phyloP scores from a whole-genome alignment of 192 early-diverging fungal species.

The Backusella mclennaniae region DNA sequence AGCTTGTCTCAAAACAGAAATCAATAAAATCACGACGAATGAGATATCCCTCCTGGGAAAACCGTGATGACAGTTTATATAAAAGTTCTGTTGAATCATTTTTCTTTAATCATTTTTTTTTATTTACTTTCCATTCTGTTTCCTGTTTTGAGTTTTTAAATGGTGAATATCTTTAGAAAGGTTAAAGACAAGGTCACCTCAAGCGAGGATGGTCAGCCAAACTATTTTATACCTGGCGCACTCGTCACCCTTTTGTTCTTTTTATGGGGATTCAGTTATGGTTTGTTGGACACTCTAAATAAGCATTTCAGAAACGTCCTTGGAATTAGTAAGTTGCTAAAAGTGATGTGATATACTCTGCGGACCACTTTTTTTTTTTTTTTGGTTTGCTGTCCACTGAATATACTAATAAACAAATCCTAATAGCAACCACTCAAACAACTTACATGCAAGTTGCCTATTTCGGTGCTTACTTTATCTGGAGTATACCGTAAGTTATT shows the following conservation, averaged over 20 bases:
- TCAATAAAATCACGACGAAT: not conserved
- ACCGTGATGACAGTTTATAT: not conserved
- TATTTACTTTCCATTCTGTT: not conserved
- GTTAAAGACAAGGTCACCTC: not conserved
- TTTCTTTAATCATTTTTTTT: not conserved
- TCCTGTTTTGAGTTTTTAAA: not conserved
- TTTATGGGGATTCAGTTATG: slow-evolving; percentile 40
- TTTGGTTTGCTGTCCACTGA: not conserved
- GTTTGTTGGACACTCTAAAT: slow-evolving; percentile 36
- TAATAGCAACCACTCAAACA: slow-evolving; percentile 26
- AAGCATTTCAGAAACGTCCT: slow-evolving; percentile 37
- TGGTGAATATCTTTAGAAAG: not conserved
- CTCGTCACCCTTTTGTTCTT: slow-evolving; percentile 35
- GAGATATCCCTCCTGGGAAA: not conserved
- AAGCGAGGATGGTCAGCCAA: not conserved
- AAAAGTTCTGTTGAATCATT: not conserved
- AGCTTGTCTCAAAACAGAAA: not conserved
- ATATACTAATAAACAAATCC: not conserved
- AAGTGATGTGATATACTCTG: not conserved
- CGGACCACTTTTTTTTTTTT: not conserved
- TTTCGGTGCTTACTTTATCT: slow-evolving; percentile 37
- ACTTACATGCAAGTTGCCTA: slow-evolving; percentile 39
- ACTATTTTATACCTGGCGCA: slow-evolving; percentile 28
- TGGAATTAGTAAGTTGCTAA: slow-evolving; percentile 21
- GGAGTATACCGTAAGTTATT: slow-evolving; percentile 31